Evolutionary conservation across 805 yeast species (phyloP), one percentile per base, ranked within the genome.

Genomic region (Pichia gijzeniarum): DNA sequence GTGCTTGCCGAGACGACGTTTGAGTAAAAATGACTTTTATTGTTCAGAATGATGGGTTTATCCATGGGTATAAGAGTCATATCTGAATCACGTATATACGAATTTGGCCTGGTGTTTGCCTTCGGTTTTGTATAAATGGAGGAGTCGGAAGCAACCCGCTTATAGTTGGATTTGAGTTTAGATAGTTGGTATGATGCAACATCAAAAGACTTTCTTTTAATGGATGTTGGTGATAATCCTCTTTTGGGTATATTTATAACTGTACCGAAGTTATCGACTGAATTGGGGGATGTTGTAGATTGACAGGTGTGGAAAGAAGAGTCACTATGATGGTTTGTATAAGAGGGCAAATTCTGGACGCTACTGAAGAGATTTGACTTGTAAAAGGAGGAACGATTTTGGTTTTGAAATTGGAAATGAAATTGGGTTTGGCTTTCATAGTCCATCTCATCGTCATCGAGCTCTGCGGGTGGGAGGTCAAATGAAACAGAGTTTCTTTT

Each of bases 111-210:
- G 17, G 42, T 14, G 6, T 35, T 41, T 21, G 45, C 9, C 28
- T 10, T 25, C 10, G 6, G 28, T 25, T 25, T 25, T 6, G 28
- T 25, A 25, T 33, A n/a, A 14, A 45, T 3, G 34, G 45, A 41
- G 10, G 45, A 41, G 31, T 46, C 49, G 5, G 49, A 46, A n/a
- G 19, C 12, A 17, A 38, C n/a, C 20, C 49, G 32, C 14, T 40
- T 44, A 20, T 35, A 39, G 16, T 16, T 8, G 10, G 39, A 20
- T 14, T 21, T 35, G 10, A 19, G 5, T 35, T 21, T 37, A 4
- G 38, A 40, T 14, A 32, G 36, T 22, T 40, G 41, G n/a, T 27
- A 38, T 5, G 19, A 14, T 1, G 33, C 21, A 25, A 44, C 7
- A 28, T 44, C 43, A 22, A 44, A 33, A 34, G 42, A 44, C n/a